Evolutionary conservation across 768 basidiomycete genomes (phyloP).

Genomic region (Phylloporus scabripes): DNA sequence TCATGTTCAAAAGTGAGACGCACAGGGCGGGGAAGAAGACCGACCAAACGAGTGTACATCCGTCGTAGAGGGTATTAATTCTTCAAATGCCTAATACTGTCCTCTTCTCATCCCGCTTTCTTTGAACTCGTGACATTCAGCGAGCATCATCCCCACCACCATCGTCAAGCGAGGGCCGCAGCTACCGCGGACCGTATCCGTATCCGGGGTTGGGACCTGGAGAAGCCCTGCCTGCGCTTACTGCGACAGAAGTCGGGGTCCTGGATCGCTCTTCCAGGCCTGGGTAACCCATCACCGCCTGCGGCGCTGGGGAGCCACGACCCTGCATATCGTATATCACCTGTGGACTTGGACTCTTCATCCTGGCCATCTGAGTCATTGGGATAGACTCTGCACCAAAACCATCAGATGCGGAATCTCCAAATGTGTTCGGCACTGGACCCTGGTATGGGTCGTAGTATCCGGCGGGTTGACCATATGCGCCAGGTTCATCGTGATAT

Average conservation of each 20-base stretch:
- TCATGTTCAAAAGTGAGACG: conserved; percentile 7
- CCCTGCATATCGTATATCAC: conserved; percentile 34
- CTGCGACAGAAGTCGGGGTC: conserved; percentile 26
- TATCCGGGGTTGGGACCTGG: conserved; percentile 47
- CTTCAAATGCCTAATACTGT: conserved; percentile 12
- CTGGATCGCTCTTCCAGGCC: conserved; percentile 25
- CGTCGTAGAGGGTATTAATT: conserved; percentile 14
- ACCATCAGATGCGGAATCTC: conserved; percentile 32
- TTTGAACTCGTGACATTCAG: conserved; percentile 10
- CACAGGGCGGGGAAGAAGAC: conserved; percentile 6
- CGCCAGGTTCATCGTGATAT: conserved; percentile 65
- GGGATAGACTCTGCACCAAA: conserved; percentile 58
- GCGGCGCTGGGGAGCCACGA: conserved; percentile 38
- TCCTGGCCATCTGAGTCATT: conserved; percentile 60
- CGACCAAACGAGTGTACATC: conserved; percentile 27
- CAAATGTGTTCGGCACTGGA: conserved; percentile 62
- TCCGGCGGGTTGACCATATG: conserved; percentile 32
- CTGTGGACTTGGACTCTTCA: conserved; percentile 39
- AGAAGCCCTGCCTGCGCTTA: conserved; percentile 33
- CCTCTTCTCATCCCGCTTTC: conserved; percentile 7
- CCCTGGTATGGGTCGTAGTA: conserved; percentile 83
- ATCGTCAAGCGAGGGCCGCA: background rate
- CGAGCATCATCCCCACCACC: background rate
- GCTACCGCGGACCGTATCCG: conserved; percentile 33
- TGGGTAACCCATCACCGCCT: conserved; percentile 36